Evolutionary conservation across 176 grass and related monocot species (phyloP).

Genomic region (Cenchrus americanus): DNA sequence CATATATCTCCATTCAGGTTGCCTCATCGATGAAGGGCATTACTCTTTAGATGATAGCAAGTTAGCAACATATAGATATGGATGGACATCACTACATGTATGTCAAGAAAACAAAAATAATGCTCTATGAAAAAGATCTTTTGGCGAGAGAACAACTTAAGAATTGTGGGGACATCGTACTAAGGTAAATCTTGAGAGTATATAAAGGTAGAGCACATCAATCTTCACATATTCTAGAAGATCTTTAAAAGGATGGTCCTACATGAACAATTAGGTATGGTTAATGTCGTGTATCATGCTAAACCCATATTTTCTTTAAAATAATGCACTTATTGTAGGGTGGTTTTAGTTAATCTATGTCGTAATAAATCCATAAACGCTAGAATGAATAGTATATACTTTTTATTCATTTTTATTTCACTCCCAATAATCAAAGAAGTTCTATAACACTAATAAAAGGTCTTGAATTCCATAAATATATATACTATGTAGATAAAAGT

Average conservation of each 20-base stretch:
- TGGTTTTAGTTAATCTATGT: background rate
- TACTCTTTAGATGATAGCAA: constrained; percentile 36
- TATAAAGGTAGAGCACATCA: constrained; percentile 31
- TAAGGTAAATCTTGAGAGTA: constrained; percentile 47
- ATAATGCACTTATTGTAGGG: background rate
- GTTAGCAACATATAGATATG: constrained; percentile 33
- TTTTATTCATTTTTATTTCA: too few relatives aligned
- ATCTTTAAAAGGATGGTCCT: background rate
- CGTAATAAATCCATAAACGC: background rate
- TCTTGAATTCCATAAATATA: too few relatives aligned
- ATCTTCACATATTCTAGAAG: constrained; percentile 28
- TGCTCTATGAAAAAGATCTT: constrained; percentile 33
- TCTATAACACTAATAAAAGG: too few relatives aligned
- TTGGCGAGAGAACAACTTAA: constrained; percentile 16
- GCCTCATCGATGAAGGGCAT: constrained; percentile 1
- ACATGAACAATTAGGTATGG: constrained; percentile 3
- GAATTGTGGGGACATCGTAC: constrained; percentile 34
- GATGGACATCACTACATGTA: constrained; percentile 32
- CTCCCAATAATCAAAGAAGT: too few relatives aligned
- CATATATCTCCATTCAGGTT: background rate
- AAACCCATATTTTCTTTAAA: background rate
- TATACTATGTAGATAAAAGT: too few relatives aligned
- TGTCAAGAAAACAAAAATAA: constrained; percentile 37
- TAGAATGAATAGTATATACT: background rate
- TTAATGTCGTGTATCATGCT: constrained; percentile 2